phyloP scores from a whole-genome alignment of 495 filamentous ascomycete genomes.

The Darksidea phi region DNA sequence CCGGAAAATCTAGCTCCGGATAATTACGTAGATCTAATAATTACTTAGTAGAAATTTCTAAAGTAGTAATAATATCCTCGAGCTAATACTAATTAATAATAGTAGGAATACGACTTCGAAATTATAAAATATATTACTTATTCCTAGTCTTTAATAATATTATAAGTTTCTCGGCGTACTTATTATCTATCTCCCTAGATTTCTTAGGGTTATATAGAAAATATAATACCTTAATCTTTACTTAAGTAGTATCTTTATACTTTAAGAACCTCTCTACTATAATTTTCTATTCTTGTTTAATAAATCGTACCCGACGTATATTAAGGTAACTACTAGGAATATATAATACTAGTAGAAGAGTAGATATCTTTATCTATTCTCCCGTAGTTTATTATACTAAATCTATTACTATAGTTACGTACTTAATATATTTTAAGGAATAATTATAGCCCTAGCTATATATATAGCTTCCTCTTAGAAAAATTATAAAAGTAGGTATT shows the following conservation, averaged over 20 bases:
- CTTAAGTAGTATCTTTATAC: conserved; percentile 6
- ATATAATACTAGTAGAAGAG: background rate
- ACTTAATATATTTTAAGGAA: too few species aligned
- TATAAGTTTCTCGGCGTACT: conserved; percentile 13
- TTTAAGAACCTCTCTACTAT: conserved; percentile 7
- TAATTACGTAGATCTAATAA: conserved; percentile 2
- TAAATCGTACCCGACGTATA: conserved; percentile 4
- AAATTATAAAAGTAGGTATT: too few species aligned
- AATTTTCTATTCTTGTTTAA: conserved; percentile 9
- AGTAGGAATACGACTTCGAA: conserved; percentile 14
- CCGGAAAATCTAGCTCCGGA: conserved; percentile 10
- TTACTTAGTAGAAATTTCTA: conserved; percentile 7
- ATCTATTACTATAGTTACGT: too few species aligned
- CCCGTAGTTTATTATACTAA: too few species aligned
- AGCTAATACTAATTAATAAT: conserved; percentile 15
- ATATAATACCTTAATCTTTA: conserved; percentile 17
- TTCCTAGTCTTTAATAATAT: conserved; percentile 9
- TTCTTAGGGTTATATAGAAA: conserved; percentile 10
- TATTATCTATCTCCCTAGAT: conserved; percentile 8
- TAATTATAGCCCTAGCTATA: too few species aligned
- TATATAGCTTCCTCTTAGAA: too few species aligned
- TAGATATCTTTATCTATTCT: too few species aligned
- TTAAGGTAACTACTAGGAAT: conserved; percentile 6
- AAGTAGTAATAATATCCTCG: conserved; percentile 10
- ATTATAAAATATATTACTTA: conserved; percentile 10